phyloP scores from a whole-genome alignment of 306 rosid species.

The Fragaria nilgerrensis region DNA sequence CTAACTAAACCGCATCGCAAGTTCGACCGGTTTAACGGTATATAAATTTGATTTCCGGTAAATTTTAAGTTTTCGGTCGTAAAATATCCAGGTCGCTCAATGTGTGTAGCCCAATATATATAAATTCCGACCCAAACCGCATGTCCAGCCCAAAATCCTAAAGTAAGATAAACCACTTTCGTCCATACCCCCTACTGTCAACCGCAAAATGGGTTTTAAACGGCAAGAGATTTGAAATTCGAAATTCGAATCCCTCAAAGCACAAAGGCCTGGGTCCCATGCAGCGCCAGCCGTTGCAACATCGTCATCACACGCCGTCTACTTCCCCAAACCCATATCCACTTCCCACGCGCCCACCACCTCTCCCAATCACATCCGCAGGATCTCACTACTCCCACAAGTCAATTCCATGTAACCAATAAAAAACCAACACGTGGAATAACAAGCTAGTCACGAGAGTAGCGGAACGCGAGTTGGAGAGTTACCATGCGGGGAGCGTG shows the following conservation, averaged over 20 bases:
- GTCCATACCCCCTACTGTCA: not conserved
- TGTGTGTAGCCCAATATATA: not conserved
- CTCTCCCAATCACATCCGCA: not conserved
- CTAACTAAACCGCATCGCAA: no score
- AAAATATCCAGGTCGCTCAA: no score
- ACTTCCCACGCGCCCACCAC: conserved; percentile 14
- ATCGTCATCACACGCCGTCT: not conserved
- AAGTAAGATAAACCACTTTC: not conserved
- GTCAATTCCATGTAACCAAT: not conserved
- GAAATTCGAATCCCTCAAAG: conserved; percentile 29
- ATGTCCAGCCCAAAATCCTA: not conserved
- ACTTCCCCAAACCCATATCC: no score
- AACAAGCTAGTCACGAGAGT: not conserved
- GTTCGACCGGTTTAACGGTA: no score
- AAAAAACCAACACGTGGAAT: not conserved
- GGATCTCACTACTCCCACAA: not conserved
- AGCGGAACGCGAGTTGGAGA: not conserved
- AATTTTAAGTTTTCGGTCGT: no score
- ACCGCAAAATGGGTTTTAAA: conserved; percentile 27
- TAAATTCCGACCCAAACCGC: not conserved
- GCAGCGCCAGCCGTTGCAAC: conserved; percentile 21
- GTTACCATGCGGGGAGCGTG: conserved; percentile 6
- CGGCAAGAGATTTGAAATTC: conserved; percentile 32
- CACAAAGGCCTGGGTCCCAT: conserved; percentile 19
- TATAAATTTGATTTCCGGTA: no score